Conservation (phyloP, 2,329 filamentous ascomycete genomes). For the Gaeumannomyces tritici region DNA sequence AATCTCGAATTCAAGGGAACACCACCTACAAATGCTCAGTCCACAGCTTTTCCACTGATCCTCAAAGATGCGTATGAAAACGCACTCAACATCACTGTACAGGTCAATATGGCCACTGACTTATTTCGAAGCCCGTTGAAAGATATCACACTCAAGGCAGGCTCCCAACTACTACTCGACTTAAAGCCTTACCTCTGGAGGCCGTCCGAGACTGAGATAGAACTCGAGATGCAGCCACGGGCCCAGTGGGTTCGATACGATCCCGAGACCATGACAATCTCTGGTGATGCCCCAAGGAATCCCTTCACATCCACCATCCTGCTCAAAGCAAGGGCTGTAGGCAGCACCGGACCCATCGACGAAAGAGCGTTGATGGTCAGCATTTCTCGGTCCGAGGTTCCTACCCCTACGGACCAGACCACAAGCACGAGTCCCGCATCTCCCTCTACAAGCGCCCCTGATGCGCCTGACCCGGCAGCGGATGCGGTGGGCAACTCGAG, state of each 20-base stretch:
- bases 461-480: neutral
- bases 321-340: slow-evolving; percentile 20
- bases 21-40: slow-evolving; percentile 46
- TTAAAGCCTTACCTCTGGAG: slow-evolving; percentile 30
- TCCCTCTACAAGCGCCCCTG: neutral
- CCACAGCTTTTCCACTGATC: slow-evolving; percentile 52
- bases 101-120: slow-evolving; percentile 18
- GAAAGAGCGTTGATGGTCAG: slow-evolving; percentile 26
- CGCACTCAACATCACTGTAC: slow-evolving; percentile 45
- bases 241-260: slow-evolving; percentile 34
- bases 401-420: neutral
- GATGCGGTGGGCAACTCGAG: slow-evolving; percentile 11
- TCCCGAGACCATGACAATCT: slow-evolving; percentile 21
- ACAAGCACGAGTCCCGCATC: neutral
- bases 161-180: slow-evolving; percentile 31
- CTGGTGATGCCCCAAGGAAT: slow-evolving; percentile 28
- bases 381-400: slow-evolving; percentile 12
- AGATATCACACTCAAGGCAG: slow-evolving; percentile 28
- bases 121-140: slow-evolving; percentile 31
- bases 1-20: slow-evolving; percentile 57
- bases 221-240: slow-evolving; percentile 23
- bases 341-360: slow-evolving; percentile 21
- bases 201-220: slow-evolving; percentile 26
- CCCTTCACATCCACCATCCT: slow-evolving; percentile 15
- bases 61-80: slow-evolving; percentile 52